Conservation (phyloP, 2,329 filamentous ascomycete species). For the Exophiala xenobiotica region DNA sequence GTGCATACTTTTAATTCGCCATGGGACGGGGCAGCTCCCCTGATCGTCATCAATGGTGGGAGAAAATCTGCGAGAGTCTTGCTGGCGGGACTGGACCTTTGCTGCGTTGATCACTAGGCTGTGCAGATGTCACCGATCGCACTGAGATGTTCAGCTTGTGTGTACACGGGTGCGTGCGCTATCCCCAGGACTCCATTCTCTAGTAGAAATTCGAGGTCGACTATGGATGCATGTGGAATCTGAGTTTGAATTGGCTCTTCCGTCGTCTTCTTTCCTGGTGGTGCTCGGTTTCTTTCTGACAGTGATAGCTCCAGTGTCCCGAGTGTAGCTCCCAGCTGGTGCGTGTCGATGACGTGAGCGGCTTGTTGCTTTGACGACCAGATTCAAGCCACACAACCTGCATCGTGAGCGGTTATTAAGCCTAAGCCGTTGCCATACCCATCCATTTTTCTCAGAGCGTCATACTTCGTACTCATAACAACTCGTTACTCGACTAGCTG, state of each 20-base stretch:
- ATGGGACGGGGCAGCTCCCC: not conserved
- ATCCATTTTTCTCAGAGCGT: not conserved
- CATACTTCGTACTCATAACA: not conserved
- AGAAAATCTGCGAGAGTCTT: too few species aligned
- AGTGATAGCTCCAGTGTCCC: not conserved
- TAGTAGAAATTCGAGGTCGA: too few species aligned
- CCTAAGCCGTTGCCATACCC: not conserved
- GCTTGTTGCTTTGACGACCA: slow-evolving; percentile 23
- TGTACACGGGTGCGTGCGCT: too few species aligned
- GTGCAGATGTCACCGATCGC: too few species aligned
- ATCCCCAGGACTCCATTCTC: too few species aligned
- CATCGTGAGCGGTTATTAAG: slow-evolving; percentile 6
- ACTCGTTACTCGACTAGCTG: not conserved
- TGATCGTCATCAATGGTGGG: not conserved
- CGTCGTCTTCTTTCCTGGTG: too few species aligned
- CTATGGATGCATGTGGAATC: too few species aligned
- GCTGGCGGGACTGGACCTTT: too few species aligned
- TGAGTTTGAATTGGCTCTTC: too few species aligned
- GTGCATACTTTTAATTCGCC: too few species aligned
- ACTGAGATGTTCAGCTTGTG: too few species aligned
- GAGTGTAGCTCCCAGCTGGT: not conserved
- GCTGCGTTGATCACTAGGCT: too few species aligned
- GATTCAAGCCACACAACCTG: slow-evolving; percentile 1
- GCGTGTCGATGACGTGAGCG: slow-evolving; percentile 19
- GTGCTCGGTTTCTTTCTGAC: not conserved